These are phyloP conservation scores for Neofusicoccum umdonicola DNA, from an alignment of 2,329 filamentous ascomycete species.

Conservation along the genomic window DNA sequence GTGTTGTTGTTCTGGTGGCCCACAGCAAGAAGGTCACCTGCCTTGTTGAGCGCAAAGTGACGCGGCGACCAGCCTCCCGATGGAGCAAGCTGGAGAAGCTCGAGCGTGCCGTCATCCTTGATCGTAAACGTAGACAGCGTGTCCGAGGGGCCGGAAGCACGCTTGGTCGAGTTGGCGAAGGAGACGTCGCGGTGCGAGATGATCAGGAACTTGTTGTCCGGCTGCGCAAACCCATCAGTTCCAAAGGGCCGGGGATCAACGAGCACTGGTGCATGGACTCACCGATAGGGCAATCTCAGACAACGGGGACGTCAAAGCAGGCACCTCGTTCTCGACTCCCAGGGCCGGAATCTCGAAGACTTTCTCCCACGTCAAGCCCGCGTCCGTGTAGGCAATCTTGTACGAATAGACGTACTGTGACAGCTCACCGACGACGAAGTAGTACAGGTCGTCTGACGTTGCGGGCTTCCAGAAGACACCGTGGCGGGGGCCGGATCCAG, in stretches of 20 bases:
- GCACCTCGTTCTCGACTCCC: constrained; percentile 26
- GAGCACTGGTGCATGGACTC: constrained; percentile 29
- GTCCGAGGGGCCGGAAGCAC: constrained; percentile 42
- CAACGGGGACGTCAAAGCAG: constrained; percentile 42
- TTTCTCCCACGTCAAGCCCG: constrained; percentile 47
- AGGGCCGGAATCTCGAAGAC: constrained; percentile 46
- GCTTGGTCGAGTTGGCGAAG: constrained; percentile 42
- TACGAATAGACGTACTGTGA: constrained; percentile 58
- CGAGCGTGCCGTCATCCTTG: constrained; percentile 55
- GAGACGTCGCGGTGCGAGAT: constrained; percentile 65
- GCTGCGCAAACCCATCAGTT: constrained; percentile 22
- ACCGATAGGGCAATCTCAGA: constrained; percentile 59
- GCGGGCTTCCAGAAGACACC: constrained; percentile 51
- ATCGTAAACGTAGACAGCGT: constrained; percentile 64
- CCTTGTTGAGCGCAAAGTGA: constrained; percentile 65
- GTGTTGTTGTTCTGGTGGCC: constrained; percentile 61
- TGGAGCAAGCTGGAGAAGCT: constrained; percentile 57
- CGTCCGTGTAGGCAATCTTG: constrained; percentile 51
- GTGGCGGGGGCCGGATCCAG: constrained; percentile 65
- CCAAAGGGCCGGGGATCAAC: too few relatives aligned
- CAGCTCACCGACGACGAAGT: constrained; percentile 62
- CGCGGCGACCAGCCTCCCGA: constrained; percentile 65
- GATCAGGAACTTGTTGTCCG: constrained; percentile 58
- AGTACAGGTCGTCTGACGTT: constrained; percentile 30
- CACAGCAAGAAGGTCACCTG: constrained; percentile 63